Percentiles rank a stretch among this genome's conserved stretches.
phyloP scores from a whole-genome alignment of 1,284 basidiomycete species.

The Papiliotrema flavescens region DNA sequence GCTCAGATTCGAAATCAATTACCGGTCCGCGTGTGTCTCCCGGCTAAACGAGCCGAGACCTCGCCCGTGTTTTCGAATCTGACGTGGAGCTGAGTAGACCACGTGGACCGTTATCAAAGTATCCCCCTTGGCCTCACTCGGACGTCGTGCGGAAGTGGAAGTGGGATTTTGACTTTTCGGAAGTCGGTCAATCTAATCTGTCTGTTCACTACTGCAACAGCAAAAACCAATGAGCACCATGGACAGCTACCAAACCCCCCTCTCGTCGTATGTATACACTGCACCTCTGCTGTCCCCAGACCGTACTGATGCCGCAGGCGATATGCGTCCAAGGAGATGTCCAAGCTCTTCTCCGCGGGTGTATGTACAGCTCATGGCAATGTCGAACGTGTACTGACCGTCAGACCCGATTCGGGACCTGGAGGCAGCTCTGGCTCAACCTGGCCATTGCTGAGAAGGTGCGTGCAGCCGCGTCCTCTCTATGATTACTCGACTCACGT shows the following conservation, averaged over 20 bases:
- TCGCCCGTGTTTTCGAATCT: too few species aligned
- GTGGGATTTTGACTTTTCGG: not conserved
- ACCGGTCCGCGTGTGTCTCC: too few species aligned
- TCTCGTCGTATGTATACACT: slow-evolving; percentile 48
- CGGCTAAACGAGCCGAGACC: too few species aligned
- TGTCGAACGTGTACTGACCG: not conserved
- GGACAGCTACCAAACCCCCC: slow-evolving; percentile 54
- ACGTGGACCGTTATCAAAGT: too few species aligned
- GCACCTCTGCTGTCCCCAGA: not conserved
- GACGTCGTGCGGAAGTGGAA: too few species aligned
- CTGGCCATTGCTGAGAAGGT: slow-evolving; percentile 91
- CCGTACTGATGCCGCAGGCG: slow-evolving; percentile 58
- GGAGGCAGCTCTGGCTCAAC: slow-evolving; percentile 94
- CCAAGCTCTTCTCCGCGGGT: slow-evolving; percentile 85
- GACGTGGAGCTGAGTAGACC: too few species aligned
- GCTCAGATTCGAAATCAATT: too few species aligned
- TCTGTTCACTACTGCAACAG: not conserved
- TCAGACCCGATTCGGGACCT: slow-evolving; percentile 94
- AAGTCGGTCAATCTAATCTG: not conserved
- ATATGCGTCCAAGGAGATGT: slow-evolving; percentile 99
- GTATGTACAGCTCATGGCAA: slow-evolving; percentile 50
- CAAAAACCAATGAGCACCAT: slow-evolving; percentile 28
- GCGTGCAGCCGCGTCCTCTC: not conserved
- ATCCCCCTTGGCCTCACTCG: not conserved
- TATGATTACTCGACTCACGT: not conserved